Conservation (phyloP, 305 asterid genomes). For the Plantago rigida region DNA sequence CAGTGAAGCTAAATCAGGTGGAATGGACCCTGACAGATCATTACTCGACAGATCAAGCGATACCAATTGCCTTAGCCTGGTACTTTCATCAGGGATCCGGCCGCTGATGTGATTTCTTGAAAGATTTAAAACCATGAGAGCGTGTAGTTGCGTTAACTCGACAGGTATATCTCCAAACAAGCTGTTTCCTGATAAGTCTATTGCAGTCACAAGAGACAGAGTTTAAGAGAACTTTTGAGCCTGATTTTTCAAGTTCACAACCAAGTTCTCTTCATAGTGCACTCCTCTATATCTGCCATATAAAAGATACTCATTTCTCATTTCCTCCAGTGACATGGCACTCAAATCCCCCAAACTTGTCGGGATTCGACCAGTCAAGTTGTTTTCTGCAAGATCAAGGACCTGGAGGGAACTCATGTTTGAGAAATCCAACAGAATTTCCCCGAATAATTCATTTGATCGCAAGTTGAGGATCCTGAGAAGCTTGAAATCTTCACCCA, state of each 20-base stretch:
- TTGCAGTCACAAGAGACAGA: constrained; percentile 41
- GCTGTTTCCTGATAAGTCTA: constrained; percentile 45
- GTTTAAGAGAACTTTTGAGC: constrained; percentile 40
- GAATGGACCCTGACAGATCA: constrained; percentile 38
- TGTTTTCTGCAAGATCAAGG: constrained; percentile 49
- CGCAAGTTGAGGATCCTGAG: constrained; percentile 41
- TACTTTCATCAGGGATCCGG: constrained; percentile 37
- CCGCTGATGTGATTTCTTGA: constrained; percentile 42
- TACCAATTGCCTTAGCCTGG: constrained; percentile 30
- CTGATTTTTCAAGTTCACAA: constrained; percentile 36
- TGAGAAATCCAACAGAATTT: constrained; percentile 28
- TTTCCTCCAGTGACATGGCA: constrained; percentile 37
- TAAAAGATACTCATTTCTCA: constrained; percentile 27
- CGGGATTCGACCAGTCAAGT: constrained; percentile 36
- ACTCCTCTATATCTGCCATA: constrained; percentile 43
- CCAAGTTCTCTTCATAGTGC: constrained; percentile 43
- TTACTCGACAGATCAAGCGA: constrained; percentile 52
- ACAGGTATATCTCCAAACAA: constrained; percentile 39
- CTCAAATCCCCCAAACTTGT: constrained; percentile 34
- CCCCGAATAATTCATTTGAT: constrained; percentile 34
- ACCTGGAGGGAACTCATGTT: constrained; percentile 38
- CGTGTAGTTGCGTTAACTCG: constrained; percentile 32
- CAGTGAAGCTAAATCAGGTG: constrained; percentile 34
- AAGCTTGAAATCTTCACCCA: constrained; percentile 28
- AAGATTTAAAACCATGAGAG: constrained; percentile 42